Evolutionary conservation across 805 yeast species (phyloP).

Genomic region (Kodamaea hsintzibuensis): DNA sequence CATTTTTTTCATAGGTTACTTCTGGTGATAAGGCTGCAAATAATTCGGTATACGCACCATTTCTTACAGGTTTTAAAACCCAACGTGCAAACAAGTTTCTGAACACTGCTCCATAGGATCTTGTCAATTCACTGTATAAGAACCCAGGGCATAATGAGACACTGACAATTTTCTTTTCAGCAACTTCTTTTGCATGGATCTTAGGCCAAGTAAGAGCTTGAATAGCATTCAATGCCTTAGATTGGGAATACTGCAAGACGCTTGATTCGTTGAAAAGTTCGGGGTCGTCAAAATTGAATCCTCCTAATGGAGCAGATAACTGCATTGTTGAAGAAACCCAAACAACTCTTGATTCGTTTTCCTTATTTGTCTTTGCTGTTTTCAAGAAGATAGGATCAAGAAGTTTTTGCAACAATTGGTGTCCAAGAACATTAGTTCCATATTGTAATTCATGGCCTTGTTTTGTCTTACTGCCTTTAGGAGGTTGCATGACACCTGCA

Average conservation of each 20-base stretch:
- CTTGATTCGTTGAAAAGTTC: constrained; percentile 11
- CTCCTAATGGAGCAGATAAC: constrained; percentile 25
- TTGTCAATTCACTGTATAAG: constrained; percentile 34
- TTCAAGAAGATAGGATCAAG: constrained; percentile 39
- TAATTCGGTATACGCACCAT: constrained; percentile 49
- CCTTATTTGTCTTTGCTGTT: constrained; percentile 26
- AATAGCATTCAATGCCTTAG: constrained; percentile 42
- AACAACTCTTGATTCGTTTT: constrained; percentile 38
- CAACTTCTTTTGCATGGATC: constrained; percentile 21
- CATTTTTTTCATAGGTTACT: constrained; percentile 31
- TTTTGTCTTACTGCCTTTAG: constrained; percentile 32
- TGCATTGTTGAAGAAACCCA: constrained; percentile 48
- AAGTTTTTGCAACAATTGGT: constrained; percentile 42
- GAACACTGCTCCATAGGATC: constrained; percentile 20
- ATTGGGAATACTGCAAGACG: constrained; percentile 39
- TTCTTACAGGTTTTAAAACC: constrained; percentile 21
- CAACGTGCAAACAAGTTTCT: neutral
- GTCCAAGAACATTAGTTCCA: constrained; percentile 50
- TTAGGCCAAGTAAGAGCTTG: constrained; percentile 37
- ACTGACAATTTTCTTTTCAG: constrained; percentile 27
- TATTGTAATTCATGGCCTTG: constrained; percentile 50
- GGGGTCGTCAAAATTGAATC: constrained; percentile 34
- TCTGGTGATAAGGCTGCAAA: constrained; percentile 44
- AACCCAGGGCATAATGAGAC: constrained; percentile 45
- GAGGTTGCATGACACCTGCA: constrained; percentile 39